Evolutionary conservation across 768 basidiomycete species (phyloP).

Genomic region (Candolleomyces efflorescens): DNA sequence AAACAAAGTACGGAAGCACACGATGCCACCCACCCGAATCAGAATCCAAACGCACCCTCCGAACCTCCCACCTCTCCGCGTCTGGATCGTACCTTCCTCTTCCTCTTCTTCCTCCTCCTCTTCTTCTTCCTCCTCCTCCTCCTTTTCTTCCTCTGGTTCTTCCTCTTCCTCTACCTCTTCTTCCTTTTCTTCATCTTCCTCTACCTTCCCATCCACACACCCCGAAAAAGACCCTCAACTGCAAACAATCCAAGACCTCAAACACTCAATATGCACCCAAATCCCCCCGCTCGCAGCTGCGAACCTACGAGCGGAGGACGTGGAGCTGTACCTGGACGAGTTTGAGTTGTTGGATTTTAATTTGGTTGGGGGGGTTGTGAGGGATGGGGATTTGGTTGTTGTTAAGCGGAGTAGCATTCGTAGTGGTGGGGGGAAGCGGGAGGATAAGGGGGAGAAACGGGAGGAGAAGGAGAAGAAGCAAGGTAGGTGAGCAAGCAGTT

Average conservation of each 20-base stretch:
- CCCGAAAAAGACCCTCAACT: neutral
- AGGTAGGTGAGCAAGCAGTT: neutral
- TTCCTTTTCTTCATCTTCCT: no score
- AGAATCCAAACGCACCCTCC: constrained; percentile 45
- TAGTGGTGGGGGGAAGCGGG: neutral
- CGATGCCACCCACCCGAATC: constrained; percentile 38
- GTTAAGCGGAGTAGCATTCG: constrained; percentile 19
- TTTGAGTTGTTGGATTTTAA: constrained; percentile 45
- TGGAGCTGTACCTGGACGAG: constrained; percentile 38
- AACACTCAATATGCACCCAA: constrained; percentile 29
- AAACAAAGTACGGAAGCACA: no score
- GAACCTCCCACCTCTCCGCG: constrained; percentile 40
- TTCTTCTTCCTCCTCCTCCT: no score
- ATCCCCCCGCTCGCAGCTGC: constrained; percentile 26
- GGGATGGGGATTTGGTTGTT: constrained; percentile 47
- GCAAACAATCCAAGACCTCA: constrained; percentile 32
- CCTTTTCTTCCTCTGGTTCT: no score
- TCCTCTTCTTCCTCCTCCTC: constrained; percentile 11
- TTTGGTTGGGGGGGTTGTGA: constrained; percentile 29
- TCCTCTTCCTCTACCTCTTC: no score
- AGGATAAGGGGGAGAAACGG: neutral
- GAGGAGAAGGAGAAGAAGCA: neutral
- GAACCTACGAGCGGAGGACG: constrained; percentile 15
- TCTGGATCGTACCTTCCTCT: constrained; percentile 45
- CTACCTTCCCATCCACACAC: neutral